Evolutionary conservation across 306 rosid genomes (phyloP).

Genomic region (Acmispon strigosus): DNA sequence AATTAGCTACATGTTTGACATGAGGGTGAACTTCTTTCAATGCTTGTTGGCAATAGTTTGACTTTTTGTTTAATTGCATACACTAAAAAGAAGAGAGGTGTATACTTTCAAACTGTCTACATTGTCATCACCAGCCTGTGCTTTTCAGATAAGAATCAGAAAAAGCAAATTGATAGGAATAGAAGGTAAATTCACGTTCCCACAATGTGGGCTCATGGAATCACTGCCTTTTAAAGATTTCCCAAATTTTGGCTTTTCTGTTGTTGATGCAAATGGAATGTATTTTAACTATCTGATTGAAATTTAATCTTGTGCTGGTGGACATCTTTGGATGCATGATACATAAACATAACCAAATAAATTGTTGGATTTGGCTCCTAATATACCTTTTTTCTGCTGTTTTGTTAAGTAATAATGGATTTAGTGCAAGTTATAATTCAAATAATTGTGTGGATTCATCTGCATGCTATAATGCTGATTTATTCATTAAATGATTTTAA

Average conservation of each 20-base stretch:
- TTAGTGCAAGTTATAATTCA: not conserved
- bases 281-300: not conserved
- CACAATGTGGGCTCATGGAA: not conserved
- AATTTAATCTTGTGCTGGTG: not conserved
- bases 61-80: not conserved
- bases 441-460: not conserved
- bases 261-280: not conserved
- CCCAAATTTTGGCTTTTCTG: not conserved
- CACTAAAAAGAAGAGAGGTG: not conserved
- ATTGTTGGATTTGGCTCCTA: not conserved
- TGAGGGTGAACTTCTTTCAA: slow-evolving; percentile 1
- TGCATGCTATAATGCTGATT: not conserved
- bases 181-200: not conserved
- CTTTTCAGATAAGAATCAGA: not conserved
- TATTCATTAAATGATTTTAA: not conserved
- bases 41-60: not conserved
- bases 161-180: not conserved
- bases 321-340: not conserved
- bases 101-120: not conserved
- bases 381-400: not conserved
- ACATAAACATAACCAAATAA: not conserved
- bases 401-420: not conserved
- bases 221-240: not conserved
- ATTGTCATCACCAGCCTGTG: not conserved
- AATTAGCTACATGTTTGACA: not conserved